These are phyloP conservation scores for Lachancea mirantina DNA, from an alignment of 805 yeast species.

Conservation along the genomic window DNA sequence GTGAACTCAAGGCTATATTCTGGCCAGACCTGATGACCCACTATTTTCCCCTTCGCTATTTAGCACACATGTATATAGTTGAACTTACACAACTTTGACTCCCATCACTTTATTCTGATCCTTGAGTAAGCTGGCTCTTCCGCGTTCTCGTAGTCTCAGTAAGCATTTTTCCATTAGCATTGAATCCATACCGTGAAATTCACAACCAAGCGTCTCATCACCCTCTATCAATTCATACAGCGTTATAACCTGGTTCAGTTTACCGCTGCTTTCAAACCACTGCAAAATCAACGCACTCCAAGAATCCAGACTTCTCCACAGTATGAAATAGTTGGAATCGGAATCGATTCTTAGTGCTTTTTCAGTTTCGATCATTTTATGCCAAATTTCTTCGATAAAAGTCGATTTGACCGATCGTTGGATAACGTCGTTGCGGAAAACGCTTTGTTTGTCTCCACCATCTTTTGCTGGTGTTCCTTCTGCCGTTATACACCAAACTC, in stretches of 20 bases:
- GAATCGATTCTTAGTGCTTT: slow-evolving; percentile 53
- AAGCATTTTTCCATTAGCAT: slow-evolving; percentile 47
- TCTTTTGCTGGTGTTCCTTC: slow-evolving; percentile 15
- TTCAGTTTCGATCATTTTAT: slow-evolving; percentile 46
- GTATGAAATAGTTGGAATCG: slow-evolving; percentile 35
- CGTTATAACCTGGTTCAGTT: slow-evolving; percentile 68
- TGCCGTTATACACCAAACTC: slow-evolving; percentile 45
- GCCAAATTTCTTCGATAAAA: slow-evolving; percentile 49
- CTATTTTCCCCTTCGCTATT: slow-evolving; percentile 2
- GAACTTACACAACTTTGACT: slow-evolving; percentile 52
- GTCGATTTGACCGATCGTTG: slow-evolving; percentile 49
- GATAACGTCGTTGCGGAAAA: slow-evolving; percentile 48
- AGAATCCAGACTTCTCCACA: slow-evolving; percentile 63
- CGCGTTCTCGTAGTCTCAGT: slow-evolving; percentile 52
- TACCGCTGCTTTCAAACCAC: slow-evolving; percentile 76
- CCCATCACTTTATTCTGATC: slow-evolving; percentile 68
- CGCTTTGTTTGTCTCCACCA: slow-evolving; percentile 2
- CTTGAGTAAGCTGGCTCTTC: slow-evolving; percentile 66
- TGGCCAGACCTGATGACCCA: slow-evolving; percentile 4
- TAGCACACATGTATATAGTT: slow-evolving; percentile 9
- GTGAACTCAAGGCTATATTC: slow-evolving; percentile 41
- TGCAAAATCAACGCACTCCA: slow-evolving; percentile 60
- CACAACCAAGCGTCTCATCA: slow-evolving; percentile 49
- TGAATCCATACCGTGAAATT: slow-evolving; percentile 57
- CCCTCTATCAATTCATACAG: slow-evolving; percentile 70